Evolutionary conservation across 495 filamentous ascomycete species (phyloP).

Genomic region (Penicillium paradoxum): DNA sequence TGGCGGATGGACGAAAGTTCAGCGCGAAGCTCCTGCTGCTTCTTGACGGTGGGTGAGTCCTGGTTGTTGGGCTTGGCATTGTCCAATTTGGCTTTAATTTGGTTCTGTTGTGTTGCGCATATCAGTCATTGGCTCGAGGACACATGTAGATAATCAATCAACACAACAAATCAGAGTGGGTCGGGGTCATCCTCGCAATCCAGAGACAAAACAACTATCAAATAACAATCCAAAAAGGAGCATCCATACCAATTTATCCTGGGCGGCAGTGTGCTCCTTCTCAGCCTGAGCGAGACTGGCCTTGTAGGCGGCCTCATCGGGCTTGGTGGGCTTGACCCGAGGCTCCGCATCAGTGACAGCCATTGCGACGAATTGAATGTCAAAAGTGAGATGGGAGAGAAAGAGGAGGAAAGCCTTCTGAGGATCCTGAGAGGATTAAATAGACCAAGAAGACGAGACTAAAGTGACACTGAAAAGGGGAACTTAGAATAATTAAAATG

Average conservation of each 20-base stretch:
- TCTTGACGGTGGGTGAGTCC: slow-evolving; percentile 67
- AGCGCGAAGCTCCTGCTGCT: slow-evolving; percentile 72
- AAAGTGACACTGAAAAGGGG: slow-evolving; percentile 24
- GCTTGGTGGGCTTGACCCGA: slow-evolving; percentile 50
- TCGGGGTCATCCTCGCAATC: slow-evolving; percentile 1
- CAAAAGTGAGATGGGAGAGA: slow-evolving; percentile 11
- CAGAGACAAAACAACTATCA: not conserved
- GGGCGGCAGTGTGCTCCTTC: slow-evolving; percentile 70
- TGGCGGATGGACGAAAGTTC: slow-evolving; percentile 67
- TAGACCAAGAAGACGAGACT: slow-evolving; percentile 8
- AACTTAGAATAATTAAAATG: slow-evolving; percentile 23
- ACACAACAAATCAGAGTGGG: slow-evolving; percentile 1
- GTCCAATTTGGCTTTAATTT: slow-evolving; percentile 79
- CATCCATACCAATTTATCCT: slow-evolving; percentile 68
- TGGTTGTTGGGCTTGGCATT: slow-evolving; percentile 68
- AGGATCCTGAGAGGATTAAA: slow-evolving; percentile 9
- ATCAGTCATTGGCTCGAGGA: slow-evolving; percentile 5
- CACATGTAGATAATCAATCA: not conserved
- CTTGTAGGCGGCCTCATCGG: slow-evolving; percentile 52
- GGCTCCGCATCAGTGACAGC: slow-evolving; percentile 42
- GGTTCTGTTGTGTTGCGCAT: slow-evolving; percentile 59
- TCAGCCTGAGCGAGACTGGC: slow-evolving; percentile 67
- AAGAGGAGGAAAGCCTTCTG: slow-evolving; percentile 4
- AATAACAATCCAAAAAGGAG: not conserved
- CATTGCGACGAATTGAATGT: slow-evolving; percentile 27